Percentiles rank a stretch among this genome's conserved stretches.
phyloP scores from a whole-genome alignment of 1,284 basidiomycete species.

The Thelephora terrestris region DNA sequence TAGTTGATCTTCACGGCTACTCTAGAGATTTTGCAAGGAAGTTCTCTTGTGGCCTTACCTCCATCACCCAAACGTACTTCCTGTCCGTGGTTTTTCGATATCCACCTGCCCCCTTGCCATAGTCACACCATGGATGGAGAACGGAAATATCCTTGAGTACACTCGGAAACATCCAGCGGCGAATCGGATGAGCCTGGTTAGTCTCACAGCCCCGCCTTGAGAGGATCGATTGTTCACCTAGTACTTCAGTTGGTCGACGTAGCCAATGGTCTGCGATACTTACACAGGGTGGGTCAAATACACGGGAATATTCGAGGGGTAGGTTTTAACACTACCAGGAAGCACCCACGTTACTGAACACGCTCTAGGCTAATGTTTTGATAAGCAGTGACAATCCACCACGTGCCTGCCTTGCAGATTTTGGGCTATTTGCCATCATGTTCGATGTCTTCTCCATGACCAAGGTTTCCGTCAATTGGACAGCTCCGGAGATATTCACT shows the following conservation, averaged over 20 bases:
- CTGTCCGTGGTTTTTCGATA: background rate
- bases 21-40: background rate
- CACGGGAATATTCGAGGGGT: slow-evolving; percentile 8
- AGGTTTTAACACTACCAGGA: background rate
- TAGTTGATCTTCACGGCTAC: background rate
- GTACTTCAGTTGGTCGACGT: slow-evolving; percentile 4
- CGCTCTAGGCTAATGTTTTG: slow-evolving; percentile 2
- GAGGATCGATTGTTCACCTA: background rate
- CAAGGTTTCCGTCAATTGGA: background rate
- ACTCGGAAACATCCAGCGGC: background rate
- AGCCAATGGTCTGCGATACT: slow-evolving; percentile 2
- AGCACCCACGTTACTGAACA: background rate
- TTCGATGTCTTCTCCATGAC: slow-evolving; percentile 1
- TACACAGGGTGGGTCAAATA: slow-evolving; percentile 2
- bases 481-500: slow-evolving; percentile 4
- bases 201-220: background rate
- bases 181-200: slow-evolving; percentile 7
- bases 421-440: slow-evolving; percentile 1
- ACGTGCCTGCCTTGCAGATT: slow-evolving; percentile 4
- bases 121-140: slow-evolving; percentile 7
- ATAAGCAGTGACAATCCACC: background rate
- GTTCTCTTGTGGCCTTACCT: background rate
- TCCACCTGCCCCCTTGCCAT: slow-evolving; percentile 5
- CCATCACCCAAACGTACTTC: background rate
- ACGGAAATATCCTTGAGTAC: slow-evolving; percentile 7